phyloP scores from a whole-genome alignment of 2,329 filamentous ascomycete species.

The Diaporthe vexans region DNA sequence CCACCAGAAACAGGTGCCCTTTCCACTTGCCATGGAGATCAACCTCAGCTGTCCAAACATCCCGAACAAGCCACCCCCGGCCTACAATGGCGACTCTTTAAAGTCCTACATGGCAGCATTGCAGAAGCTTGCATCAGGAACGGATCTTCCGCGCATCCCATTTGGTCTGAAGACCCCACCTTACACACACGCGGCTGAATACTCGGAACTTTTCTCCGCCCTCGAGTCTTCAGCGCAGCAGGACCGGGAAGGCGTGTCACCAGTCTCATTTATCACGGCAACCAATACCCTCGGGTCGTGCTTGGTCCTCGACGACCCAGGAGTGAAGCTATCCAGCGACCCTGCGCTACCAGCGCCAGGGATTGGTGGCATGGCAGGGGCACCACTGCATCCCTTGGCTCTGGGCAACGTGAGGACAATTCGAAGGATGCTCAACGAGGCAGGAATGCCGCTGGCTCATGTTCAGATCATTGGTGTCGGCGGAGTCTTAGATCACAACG shows the following conservation, averaged over 20 bases:
- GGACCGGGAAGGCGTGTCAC: constrained; percentile 49
- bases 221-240: constrained; percentile 54
- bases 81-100: constrained; percentile 71
- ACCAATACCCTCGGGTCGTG: constrained; percentile 81
- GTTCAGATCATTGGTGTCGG: constrained; percentile 79
- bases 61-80: constrained; percentile 75
- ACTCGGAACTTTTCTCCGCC: constrained; percentile 66
- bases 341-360: constrained; percentile 69
- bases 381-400: constrained; percentile 79
- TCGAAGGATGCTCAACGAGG: constrained; percentile 68
- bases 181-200: constrained; percentile 80
- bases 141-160: constrained; percentile 49
- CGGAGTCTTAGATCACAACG: constrained; percentile 75
- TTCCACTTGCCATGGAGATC: constrained; percentile 78
- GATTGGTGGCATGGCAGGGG: constrained; percentile 79
- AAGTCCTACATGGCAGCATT: constrained; percentile 68
- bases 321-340: constrained; percentile 47
- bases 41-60: constrained; percentile 88
- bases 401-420: constrained; percentile 82
- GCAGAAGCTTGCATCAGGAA: constrained; percentile 20
- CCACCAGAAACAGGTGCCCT: constrained; percentile 53
- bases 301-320: constrained; percentile 63
- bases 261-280: constrained; percentile 78
- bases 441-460: constrained; percentile 59
- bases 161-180: constrained; percentile 81